Percentiles rank a stretch among this genome's conserved stretches.
These are phyloP conservation scores for Gymnopilus junonius DNA, from an alignment of 768 basidiomycete species.

Conservation along the genomic window DNA sequence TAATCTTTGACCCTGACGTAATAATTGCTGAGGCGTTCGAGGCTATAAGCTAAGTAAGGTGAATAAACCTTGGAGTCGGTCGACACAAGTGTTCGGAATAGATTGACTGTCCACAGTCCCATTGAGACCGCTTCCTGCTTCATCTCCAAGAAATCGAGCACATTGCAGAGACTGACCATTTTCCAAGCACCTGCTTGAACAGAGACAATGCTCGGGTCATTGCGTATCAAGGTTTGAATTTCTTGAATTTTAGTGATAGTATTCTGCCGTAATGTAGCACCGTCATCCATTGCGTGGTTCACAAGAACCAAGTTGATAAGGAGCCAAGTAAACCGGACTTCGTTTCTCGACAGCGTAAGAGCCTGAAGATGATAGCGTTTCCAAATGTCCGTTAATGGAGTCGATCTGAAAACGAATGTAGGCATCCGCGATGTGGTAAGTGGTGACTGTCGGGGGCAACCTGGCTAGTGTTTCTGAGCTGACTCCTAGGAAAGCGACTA, in stretches of 20 bases:
- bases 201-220: background rate
- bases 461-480: background rate
- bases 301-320: background rate
- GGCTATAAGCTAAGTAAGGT: background rate
- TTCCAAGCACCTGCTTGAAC: constrained; percentile 8
- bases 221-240: background rate
- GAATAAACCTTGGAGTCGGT: background rate
- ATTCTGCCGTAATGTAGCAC: background rate
- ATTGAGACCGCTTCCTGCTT: background rate
- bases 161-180: background rate
- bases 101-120: constrained; percentile 8
- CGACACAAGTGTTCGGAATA: background rate
- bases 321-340: background rate
- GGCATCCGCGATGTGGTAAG: background rate
- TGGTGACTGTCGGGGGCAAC: background rate
- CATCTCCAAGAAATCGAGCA: background rate
- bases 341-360: background rate
- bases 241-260: background rate
- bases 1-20: background rate
- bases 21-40: background rate
- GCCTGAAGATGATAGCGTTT: background rate
- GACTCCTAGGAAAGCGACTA: background rate
- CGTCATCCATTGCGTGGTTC: background rate
- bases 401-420: constrained; percentile 3
- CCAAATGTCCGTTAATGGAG: background rate